Base-by-base conservation (phyloP, 2,329 filamentous ascomycete genomes). In the Pseudofabraea citricarpa region DNA sequence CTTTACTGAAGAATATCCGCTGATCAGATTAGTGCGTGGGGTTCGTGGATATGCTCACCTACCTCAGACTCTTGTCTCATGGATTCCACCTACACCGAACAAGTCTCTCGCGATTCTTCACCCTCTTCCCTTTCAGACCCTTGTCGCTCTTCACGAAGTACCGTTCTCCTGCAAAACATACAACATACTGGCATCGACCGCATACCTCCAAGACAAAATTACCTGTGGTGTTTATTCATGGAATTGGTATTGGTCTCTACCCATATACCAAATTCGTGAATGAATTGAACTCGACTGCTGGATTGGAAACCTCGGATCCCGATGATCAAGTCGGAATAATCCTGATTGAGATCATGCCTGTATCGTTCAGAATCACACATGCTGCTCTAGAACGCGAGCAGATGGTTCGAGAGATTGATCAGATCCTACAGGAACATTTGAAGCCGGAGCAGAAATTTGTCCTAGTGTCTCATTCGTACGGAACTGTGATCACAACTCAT, bases 171-270 rank as follows among this genome's bases (percentile, higher is more conserved):
- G 70, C 69, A 1, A 63, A 68, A 33, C 60, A 67, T 12, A 59
- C 79, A 3, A 72, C 71, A 27, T 83, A 83, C 62, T 83, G 78
- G 77, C 67, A 79, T 51, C 71, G 73, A 20, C 73, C 73, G 8
- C 80, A 84, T 50, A 81, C 71, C 1, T 80, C 79, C 2, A 73
- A 69, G 43, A 74, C 68, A 1, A 68, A 69, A 32, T 65, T 77
- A 3, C 79, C 79, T 0, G 58, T 84, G 12, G 60, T 84, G 5
- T 83, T 81, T 56, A 71, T 84, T 21, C 79, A 84, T 50, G 79
- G 81, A 22, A 81, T 83, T 43, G 77, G 79, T 33, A 70, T 81
- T 45, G 77, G 77, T 1, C 60, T 83, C 3, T 72, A 76, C 50
- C 73, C 77, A 0, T 80, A 83, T 50, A 66, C 72, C 16, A 64